These are phyloP conservation scores for Citrus trifoliata DNA, from an alignment of 345 rosid genomes.

Conservation along the genomic window DNA sequence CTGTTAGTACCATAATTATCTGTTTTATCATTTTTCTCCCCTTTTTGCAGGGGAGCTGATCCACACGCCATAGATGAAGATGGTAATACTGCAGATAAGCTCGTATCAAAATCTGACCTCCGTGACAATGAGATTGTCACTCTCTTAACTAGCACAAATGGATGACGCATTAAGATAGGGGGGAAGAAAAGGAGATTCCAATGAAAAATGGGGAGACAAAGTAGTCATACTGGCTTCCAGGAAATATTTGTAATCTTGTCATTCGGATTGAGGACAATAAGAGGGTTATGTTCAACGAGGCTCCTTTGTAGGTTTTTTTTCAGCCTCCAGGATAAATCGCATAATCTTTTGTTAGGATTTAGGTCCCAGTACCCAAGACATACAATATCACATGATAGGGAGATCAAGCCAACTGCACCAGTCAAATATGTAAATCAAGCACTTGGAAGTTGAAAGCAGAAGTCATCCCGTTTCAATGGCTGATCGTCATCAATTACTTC, in stretches of 20 bases:
- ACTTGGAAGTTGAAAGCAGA: too few relatives aligned
- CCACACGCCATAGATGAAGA: conserved; percentile 43
- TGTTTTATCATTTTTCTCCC: background rate
- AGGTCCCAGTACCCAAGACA: background rate
- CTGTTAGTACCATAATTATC: background rate
- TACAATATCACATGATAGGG: background rate
- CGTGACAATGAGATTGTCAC: conserved; percentile 41
- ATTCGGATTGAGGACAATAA: background rate
- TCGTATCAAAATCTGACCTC: conserved; percentile 39
- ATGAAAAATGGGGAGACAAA: background rate
- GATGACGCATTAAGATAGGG: conserved; percentile 11
- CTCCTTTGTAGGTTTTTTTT: background rate
- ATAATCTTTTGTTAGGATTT: background rate
- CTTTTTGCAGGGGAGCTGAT: conserved; percentile 60
- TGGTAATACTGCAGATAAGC: conserved; percentile 41
- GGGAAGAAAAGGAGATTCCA: background rate
- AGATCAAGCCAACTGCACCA: too few relatives aligned
- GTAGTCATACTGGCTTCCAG: background rate
- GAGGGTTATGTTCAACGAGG: background rate
- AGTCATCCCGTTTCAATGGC: too few relatives aligned
- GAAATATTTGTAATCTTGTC: background rate
- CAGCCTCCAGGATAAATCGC: background rate
- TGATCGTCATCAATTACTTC: too few relatives aligned
- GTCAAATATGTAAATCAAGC: too few relatives aligned
- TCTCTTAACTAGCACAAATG: conserved; percentile 35